phyloP scores from a whole-genome alignment of 495 filamentous ascomycete genomes.

The Trichoderma orchidacearum region DNA sequence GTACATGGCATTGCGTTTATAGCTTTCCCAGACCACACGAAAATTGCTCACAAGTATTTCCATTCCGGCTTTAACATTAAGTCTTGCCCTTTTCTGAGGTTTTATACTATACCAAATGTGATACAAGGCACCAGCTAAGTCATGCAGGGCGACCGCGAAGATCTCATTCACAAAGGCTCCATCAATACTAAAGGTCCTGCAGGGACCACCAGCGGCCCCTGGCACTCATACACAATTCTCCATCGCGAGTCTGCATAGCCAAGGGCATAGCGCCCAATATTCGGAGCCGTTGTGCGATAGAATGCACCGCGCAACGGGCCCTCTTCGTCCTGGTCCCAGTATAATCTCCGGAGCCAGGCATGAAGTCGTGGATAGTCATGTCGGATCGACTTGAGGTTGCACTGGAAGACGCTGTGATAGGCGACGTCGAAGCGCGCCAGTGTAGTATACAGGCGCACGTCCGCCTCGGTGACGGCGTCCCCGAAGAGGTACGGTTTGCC shows the following conservation, averaged over 20 bases:
- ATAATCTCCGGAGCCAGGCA: slow-evolving; percentile 50
- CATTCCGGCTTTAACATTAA: no score
- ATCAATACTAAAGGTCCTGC: slow-evolving; percentile 14
- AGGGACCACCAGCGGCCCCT: slow-evolving; percentile 14
- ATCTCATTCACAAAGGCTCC: slow-evolving; percentile 8
- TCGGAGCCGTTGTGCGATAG: slow-evolving; percentile 44
- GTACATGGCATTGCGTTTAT: no score
- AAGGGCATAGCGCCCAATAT: slow-evolving; percentile 8
- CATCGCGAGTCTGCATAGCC: slow-evolving; percentile 12
- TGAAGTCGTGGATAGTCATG: slow-evolving; percentile 60
- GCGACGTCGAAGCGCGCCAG: slow-evolving; percentile 68
- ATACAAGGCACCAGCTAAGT: no score
- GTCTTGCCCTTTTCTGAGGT: no score
- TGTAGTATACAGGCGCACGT: slow-evolving; percentile 67
- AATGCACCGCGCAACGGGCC: slow-evolving; percentile 14
- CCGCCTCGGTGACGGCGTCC: slow-evolving; percentile 54
- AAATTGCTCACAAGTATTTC: no score
- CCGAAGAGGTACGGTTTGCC: slow-evolving; percentile 50
- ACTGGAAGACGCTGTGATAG: slow-evolving; percentile 76
- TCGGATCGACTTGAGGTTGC: slow-evolving; percentile 63
- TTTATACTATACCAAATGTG: no score
- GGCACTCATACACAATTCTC: slow-evolving; percentile 8
- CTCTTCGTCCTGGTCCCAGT: slow-evolving; percentile 48
- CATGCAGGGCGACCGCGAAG: no score
- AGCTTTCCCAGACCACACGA: no score